phyloP scores from a whole-genome alignment of 192 early-diverging fungal species.

The Podila epigama region DNA sequence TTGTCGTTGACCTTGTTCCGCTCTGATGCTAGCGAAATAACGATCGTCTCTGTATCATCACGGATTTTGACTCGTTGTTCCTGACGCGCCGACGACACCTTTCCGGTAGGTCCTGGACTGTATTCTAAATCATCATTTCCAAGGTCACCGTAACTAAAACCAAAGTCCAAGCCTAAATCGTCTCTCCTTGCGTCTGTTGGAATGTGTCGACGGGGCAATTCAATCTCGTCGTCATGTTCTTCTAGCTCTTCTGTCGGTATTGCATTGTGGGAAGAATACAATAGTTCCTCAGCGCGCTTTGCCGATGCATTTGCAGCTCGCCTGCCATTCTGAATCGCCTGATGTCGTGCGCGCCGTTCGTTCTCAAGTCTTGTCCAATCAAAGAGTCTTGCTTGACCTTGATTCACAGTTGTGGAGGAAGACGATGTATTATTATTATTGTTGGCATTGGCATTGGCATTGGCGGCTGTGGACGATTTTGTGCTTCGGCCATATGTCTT shows the following conservation, averaged over 20 bases:
- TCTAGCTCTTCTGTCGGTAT: neutral
- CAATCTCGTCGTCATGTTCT: neutral
- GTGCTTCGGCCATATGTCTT: slow-evolving; percentile 34
- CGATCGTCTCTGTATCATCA: neutral
- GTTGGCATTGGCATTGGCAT: neutral
- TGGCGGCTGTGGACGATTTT: neutral
- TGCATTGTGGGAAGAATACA: neutral
- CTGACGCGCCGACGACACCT: too few relatives aligned
- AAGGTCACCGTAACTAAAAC: neutral
- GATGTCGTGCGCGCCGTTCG: slow-evolving; percentile 14
- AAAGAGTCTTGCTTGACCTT: slow-evolving; percentile 1
- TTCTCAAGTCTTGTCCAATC: slow-evolving; percentile 29
- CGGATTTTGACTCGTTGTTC: neutral
- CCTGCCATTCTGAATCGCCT: neutral
- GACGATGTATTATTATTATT: neutral
- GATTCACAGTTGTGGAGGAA: neutral
- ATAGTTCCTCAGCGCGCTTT: neutral
- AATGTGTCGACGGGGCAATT: neutral
- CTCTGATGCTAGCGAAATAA: neutral
- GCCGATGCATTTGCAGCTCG: neutral
- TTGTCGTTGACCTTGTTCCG: neutral
- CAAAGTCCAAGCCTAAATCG: neutral
- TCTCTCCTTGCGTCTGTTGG: neutral
- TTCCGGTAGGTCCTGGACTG: neutral
- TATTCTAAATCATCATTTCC: neutral